These are phyloP conservation scores for Fulvia fulva DNA, from an alignment of 2,329 filamentous ascomycete species.

Conservation along the genomic window DNA sequence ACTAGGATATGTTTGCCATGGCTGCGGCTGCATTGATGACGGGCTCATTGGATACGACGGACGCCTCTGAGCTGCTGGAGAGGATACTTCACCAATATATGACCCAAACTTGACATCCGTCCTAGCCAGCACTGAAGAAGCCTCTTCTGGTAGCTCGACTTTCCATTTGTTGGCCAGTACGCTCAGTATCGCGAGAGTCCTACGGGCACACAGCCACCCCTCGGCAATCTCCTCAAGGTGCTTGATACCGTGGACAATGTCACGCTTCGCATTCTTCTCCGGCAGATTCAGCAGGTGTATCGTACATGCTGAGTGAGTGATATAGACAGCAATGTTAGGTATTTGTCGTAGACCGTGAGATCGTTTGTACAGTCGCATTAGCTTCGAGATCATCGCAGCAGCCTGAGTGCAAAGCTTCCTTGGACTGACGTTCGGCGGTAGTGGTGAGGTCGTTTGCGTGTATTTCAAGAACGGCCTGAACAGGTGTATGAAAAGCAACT, in stretches of 20 bases:
- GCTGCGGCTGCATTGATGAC: slow-evolving; percentile 5
- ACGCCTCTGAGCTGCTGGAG: slow-evolving; percentile 33
- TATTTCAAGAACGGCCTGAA: slow-evolving; percentile 96
- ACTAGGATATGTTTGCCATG: slow-evolving; percentile 9
- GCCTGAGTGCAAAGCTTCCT: slow-evolving; percentile 87
- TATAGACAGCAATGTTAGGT: slow-evolving; percentile 94
- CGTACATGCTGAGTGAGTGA: slow-evolving; percentile 87
- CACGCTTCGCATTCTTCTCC: slow-evolving; percentile 82
- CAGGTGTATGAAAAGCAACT: slow-evolving; percentile 89
- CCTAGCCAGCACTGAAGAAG: slow-evolving; percentile 67
- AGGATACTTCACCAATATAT: slow-evolving; percentile 59
- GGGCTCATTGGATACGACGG: slow-evolving; percentile 7
- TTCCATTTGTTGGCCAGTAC: slow-evolving; percentile 86
- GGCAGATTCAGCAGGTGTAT: slow-evolving; percentile 91
- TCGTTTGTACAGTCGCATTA: slow-evolving; percentile 92
- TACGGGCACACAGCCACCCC: slow-evolving; percentile 84
- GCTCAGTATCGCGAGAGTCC: slow-evolving; percentile 79
- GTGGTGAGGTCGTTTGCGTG: slow-evolving; percentile 70
- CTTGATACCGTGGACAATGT: slow-evolving; percentile 85
- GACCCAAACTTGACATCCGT: slow-evolving; percentile 76
- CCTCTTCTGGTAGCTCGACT: slow-evolving; percentile 81
- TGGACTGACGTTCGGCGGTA: slow-evolving; percentile 83
- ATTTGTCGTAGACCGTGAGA: slow-evolving; percentile 88
- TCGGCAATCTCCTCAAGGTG: slow-evolving; percentile 95
- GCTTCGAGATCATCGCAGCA: slow-evolving; percentile 82